Conservation (phyloP, 129 eudicot species). For the Dittrichia graveolens region DNA sequence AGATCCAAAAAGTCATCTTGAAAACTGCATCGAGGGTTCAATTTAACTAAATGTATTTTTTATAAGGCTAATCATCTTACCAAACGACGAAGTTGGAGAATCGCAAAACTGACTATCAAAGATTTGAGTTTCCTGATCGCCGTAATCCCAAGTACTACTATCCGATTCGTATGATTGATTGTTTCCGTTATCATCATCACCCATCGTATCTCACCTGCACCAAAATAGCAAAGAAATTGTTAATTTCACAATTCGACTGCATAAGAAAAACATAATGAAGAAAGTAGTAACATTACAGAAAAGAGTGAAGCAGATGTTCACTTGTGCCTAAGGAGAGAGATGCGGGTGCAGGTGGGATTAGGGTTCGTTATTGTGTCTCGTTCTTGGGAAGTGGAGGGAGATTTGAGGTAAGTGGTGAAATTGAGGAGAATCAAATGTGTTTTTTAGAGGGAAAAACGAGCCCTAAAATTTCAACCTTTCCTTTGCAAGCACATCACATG, state of each 20-base stretch:
- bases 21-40: slow-evolving; percentile 1
- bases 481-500: no score
- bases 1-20: neutral
- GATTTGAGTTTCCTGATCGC: slow-evolving; percentile 50
- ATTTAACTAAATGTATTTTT: neutral
- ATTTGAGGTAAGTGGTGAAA: slow-evolving; percentile 22
- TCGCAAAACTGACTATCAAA: slow-evolving; percentile 44
- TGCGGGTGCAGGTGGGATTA: neutral
- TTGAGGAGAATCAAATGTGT: slow-evolving; percentile 17
- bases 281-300: neutral
- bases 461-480: slow-evolving; percentile 35
- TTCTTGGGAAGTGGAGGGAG: slow-evolving; percentile 34
- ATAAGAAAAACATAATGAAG: neutral
- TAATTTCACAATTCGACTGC: neutral
- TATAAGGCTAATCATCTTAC: slow-evolving; percentile 25
- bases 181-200: slow-evolving; percentile 37
- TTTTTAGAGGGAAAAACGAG: slow-evolving; percentile 47
- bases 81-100: slow-evolving; percentile 34
- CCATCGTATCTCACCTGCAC: slow-evolving; percentile 47
- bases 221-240: neutral
- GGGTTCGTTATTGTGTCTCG: slow-evolving; percentile 18
- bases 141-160: slow-evolving; percentile 36
- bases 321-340: neutral
- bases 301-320: neutral
- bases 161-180: slow-evolving; percentile 17